Base-by-base conservation (phyloP, 2,329 filamentous ascomycete genomes). In the Fusarium napiforme region DNA sequence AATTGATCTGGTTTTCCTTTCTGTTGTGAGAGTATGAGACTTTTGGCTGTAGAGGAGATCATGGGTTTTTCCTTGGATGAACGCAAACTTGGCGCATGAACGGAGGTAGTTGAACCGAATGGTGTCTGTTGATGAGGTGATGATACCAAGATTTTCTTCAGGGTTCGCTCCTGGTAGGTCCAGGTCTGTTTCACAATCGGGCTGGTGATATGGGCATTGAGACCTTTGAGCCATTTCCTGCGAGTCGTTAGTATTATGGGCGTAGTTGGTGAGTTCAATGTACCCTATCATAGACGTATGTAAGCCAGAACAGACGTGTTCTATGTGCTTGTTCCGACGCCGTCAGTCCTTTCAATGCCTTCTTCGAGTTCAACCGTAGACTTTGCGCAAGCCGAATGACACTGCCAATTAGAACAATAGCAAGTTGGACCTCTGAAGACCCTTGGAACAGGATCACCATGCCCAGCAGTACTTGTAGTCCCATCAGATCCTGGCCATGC, bases 101-200 rank as follows among this genome's bases (percentile, higher is more conserved):
- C 73, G 67, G 0, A 77, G 47, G 39, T 63, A 75, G 26, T 75
- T 75, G 30, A 77, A 65, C 3, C 34, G 68, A 10, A 65, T 34
- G 6, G 36, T 60, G 26, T 61, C 39, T 5, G 34, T 61, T 1
- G 58, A 36, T 3, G 71, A 73, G 9, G 7, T 21, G 2, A 77
- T 66, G n/a, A 77, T 16, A 9, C 75, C 75, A 1, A 76, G 11
- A 0, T 49, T 50, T 4, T 69, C 67, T n/a, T 67, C 59, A 5
- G 71, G 50, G 6, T 64, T 30, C 14, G 8, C 10, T 1, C 57
- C 65, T 2, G 58, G 82, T 66, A 76, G 26, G 0, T 77, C 75
- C 8, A 84, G 66, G 37, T 84, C 82, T 1, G 83, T 78, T 59
- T 85, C 83, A 9, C 67, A 69, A 46, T 84, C 82, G 0, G 77